A percentile compares a stretch with the other conserved stretches of the same genome.
Conservation (phyloP, 208 protist genomes). For the Trypanosoma boissoni region DNA sequence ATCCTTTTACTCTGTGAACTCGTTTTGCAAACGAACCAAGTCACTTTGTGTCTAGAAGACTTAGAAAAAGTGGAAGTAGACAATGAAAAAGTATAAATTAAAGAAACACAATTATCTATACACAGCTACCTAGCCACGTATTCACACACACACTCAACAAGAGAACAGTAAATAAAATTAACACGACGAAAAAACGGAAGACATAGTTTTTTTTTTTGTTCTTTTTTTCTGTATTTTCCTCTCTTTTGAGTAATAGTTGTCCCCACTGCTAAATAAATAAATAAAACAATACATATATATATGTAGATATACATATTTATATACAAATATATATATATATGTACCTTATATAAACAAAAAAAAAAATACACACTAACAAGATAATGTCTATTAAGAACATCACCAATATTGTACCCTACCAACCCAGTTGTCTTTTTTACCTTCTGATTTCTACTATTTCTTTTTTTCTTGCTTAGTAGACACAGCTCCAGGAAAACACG, state of each 20-base stretch:
- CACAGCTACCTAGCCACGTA: too few relatives aligned
- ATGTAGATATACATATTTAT: not conserved
- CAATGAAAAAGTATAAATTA: constrained; percentile 11
- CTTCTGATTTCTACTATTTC: not conserved
- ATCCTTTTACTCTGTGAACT: constrained; percentile 2
- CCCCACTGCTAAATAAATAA: too few relatives aligned
- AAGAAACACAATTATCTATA: constrained; percentile 11
- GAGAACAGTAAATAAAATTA: too few relatives aligned
- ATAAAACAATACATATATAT: too few relatives aligned
- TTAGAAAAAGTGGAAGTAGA: not conserved
- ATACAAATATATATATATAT: not conserved
- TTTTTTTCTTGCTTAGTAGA: not conserved
- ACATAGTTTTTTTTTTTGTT: too few relatives aligned
- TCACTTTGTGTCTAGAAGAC: not conserved
- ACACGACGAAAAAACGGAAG: too few relatives aligned
- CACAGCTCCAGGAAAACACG: not conserved
- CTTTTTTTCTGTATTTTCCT: too few relatives aligned
- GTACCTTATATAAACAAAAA: constrained; percentile 4
- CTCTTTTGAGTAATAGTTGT: too few relatives aligned
- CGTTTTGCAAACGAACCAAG: not conserved
- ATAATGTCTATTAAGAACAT: too few relatives aligned
- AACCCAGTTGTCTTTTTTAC: constrained; percentile 2
- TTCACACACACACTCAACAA: too few relatives aligned
- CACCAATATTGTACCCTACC: too few relatives aligned
- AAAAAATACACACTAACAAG: constrained; percentile 17